These are phyloP conservation scores for Xylaria arbuscula DNA, from an alignment of 2,329 filamentous ascomycete genomes.

Conservation along the genomic window DNA sequence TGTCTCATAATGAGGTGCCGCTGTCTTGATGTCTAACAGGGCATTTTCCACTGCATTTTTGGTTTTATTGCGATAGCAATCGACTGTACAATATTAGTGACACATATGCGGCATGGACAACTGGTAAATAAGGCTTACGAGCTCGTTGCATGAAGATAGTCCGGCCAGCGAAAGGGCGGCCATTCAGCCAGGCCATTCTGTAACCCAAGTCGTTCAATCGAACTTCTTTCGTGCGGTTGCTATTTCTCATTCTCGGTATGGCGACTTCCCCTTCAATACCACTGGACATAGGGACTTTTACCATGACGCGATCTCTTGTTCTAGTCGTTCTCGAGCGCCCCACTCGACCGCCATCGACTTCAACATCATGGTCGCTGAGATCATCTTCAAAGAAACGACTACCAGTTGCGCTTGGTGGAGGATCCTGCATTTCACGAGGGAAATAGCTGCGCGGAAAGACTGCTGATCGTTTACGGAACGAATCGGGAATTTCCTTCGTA, in stretches of 20 bases:
- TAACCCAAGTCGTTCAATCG: slow-evolving; percentile 92
- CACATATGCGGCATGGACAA: slow-evolving; percentile 13
- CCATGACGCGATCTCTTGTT: slow-evolving; percentile 56
- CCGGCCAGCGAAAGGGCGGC: slow-evolving; percentile 86
- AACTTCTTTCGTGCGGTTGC: slow-evolving; percentile 82
- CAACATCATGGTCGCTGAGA: slow-evolving; percentile 66
- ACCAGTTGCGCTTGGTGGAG: slow-evolving; percentile 79
- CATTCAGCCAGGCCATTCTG: slow-evolving; percentile 96
- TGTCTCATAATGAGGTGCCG: slow-evolving; percentile 89
- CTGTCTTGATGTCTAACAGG: slow-evolving; percentile 77
- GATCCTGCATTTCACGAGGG: slow-evolving; percentile 90
- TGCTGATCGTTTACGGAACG: slow-evolving; percentile 88
- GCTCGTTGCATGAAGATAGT: slow-evolving; percentile 91
- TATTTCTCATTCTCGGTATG: slow-evolving; percentile 78
- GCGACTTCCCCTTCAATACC: slow-evolving; percentile 78
- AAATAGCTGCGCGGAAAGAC: slow-evolving; percentile 94
- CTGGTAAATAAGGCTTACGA: slow-evolving; percentile 68
- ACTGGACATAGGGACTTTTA: slow-evolving; percentile 74
- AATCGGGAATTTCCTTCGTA: slow-evolving; percentile 95
- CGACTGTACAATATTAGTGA: slow-evolving; percentile 68
- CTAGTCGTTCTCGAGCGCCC: slow-evolving; percentile 52
- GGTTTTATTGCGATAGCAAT: slow-evolving; percentile 81
- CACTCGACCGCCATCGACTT: slow-evolving; percentile 60
- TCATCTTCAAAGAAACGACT: slow-evolving; percentile 80
- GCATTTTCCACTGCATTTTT: slow-evolving; percentile 71